A percentile compares a stretch with the other conserved stretches of the same genome.
Evolutionary conservation across 192 early-diverging fungal species (phyloP).

Genomic region (Coemansia sp.): DNA sequence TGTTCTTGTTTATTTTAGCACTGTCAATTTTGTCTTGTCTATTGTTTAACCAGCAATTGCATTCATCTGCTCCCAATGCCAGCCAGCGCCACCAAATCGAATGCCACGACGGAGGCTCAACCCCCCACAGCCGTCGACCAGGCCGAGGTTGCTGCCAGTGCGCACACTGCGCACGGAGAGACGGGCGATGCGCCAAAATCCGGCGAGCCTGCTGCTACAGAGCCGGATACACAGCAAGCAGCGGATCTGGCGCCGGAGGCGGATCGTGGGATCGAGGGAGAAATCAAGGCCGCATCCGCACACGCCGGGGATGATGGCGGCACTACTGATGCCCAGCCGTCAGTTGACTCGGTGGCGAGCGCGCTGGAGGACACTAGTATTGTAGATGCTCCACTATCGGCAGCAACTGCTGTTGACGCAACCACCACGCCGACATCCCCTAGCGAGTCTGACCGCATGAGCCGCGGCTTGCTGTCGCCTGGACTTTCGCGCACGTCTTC

Average conservation of each 20-base stretch:
- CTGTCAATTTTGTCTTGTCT: too few species aligned
- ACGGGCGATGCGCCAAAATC: too few species aligned
- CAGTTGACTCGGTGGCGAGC: conserved; percentile 2
- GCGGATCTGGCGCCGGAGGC: background rate
- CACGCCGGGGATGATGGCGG: background rate
- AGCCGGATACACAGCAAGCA: background rate
- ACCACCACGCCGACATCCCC: background rate
- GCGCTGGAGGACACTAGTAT: conserved; percentile 8
- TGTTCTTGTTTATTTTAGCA: background rate
- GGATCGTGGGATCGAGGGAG: background rate
- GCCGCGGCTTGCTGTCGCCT: background rate
- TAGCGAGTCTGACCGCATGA: background rate
- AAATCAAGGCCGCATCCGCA: background rate
- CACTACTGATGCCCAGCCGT: background rate
- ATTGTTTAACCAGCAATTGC: too few species aligned
- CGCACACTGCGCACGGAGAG: too few species aligned
- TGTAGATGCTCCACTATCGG: background rate
- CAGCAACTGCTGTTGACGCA: background rate
- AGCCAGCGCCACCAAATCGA: too few species aligned
- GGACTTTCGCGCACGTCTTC: conserved; percentile 15
- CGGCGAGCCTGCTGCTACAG: too few species aligned
- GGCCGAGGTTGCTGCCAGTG: too few species aligned
- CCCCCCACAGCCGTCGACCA: too few species aligned
- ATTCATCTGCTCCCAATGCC: too few species aligned
- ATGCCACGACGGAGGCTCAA: too few species aligned